Evolutionary conservation across 352 stramenopile genomes (phyloP).

Genomic region (Phytophthora niederhauseri): DNA sequence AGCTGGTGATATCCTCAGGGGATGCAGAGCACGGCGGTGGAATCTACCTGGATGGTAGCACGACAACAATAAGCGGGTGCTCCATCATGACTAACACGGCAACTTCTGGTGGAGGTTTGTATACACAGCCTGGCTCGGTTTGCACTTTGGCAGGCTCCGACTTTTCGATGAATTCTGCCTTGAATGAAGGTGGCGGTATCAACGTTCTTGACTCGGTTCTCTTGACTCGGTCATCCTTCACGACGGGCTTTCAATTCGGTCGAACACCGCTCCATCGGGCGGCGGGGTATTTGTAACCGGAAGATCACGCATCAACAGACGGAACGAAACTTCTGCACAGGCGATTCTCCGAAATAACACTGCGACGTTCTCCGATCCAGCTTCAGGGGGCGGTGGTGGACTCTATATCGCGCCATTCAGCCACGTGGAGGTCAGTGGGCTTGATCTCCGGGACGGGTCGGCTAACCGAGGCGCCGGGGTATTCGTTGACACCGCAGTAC

Average conservation of each 20-base stretch:
- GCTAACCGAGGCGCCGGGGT: slow-evolving; percentile 35
- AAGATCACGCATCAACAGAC: slow-evolving; percentile 6
- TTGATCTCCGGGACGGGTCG: slow-evolving; percentile 22
- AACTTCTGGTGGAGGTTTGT: slow-evolving; percentile 23
- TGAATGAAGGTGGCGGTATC: slow-evolving; percentile 30
- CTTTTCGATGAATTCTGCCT: slow-evolving; percentile 14
- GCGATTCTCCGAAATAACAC: slow-evolving; percentile 22
- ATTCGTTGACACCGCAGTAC: too few species aligned
- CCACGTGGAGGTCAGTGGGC: slow-evolving; percentile 14
- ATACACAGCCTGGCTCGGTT: slow-evolving; percentile 10
- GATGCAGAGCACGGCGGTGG: slow-evolving; percentile 20
- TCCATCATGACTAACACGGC: slow-evolving; percentile 23
- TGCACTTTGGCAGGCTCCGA: slow-evolving; percentile 14
- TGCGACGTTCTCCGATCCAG: slow-evolving; percentile 1
- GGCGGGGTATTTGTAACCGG: slow-evolving; percentile 34
- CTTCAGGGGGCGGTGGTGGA: slow-evolving; percentile 25
- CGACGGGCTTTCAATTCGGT: slow-evolving; percentile 24
- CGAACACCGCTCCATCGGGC: slow-evolving; percentile 33
- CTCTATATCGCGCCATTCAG: slow-evolving; percentile 33
- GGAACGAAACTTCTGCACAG: slow-evolving; percentile 8
- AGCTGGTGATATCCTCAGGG: slow-evolving; percentile 21
- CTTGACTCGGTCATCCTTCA: slow-evolving; percentile 31
- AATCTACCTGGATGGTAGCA: slow-evolving; percentile 10
- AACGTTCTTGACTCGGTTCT: slow-evolving; percentile 19
- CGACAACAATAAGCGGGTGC: slow-evolving; percentile 16